phyloP scores from a whole-genome alignment of 805 yeast genomes.

The Pichia gijzeniarum region DNA sequence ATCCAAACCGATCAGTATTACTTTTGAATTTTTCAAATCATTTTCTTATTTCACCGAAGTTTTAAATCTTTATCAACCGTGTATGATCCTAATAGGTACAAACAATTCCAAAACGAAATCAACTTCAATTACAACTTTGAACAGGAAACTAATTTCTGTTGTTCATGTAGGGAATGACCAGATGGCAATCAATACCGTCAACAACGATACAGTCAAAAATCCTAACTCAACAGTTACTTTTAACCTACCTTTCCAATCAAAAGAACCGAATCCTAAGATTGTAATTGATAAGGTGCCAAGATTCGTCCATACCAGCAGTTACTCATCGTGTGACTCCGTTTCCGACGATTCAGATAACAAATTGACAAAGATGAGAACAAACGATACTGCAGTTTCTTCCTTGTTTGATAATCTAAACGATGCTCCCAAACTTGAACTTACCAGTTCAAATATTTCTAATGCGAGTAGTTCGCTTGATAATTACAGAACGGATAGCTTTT shows the following conservation, averaged over 20 bases:
- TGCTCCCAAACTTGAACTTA: conserved; percentile 14
- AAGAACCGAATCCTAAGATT: conserved; percentile 3
- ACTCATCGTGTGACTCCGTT: background rate
- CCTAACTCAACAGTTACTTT: conserved; percentile 16
- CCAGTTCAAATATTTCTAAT: background rate
- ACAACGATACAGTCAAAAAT: background rate
- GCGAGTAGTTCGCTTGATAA: background rate
- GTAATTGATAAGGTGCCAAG: conserved; percentile 1
- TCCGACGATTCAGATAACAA: conserved; percentile 12
- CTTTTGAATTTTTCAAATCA: conserved; percentile 49
- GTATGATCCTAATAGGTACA: conserved; percentile 40
- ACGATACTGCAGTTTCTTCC: conserved; percentile 17
- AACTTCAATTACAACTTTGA: conserved; percentile 22
- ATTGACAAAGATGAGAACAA: conserved; percentile 27
- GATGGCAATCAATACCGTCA: background rate
- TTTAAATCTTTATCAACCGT: conserved; percentile 53
- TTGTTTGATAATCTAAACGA: conserved; percentile 23
- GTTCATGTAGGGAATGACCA: conserved; percentile 21
- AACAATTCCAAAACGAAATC: conserved; percentile 22
- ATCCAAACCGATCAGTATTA: conserved; percentile 36
- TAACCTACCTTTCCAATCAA: conserved; percentile 17
- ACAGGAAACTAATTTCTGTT: conserved; percentile 23
- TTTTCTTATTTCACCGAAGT: conserved; percentile 49
- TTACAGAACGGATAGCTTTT: background rate
- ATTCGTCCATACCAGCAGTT: background rate